These are phyloP conservation scores for Fusarium sp. DNA, from an alignment of 2,329 filamentous ascomycete species.

Conservation along the genomic window DNA sequence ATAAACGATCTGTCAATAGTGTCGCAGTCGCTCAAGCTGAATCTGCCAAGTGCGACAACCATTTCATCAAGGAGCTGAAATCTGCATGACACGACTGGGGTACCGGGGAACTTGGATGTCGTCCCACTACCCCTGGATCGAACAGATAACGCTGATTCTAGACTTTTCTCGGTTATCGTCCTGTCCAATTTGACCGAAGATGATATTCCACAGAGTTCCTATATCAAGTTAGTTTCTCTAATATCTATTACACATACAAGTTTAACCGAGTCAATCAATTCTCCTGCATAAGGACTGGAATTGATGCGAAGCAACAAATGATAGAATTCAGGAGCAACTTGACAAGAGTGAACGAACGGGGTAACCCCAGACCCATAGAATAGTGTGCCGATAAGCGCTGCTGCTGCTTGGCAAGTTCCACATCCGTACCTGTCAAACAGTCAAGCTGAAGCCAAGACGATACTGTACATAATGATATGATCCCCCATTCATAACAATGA, in stretches of 20 bases:
- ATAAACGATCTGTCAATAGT: background rate
- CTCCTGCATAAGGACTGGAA: background rate
- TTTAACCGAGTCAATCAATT: too few species aligned
- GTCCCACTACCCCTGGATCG: constrained; percentile 1
- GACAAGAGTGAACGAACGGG: background rate
- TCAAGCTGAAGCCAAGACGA: background rate
- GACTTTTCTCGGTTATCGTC: background rate
- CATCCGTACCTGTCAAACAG: background rate
- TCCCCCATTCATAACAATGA: background rate
- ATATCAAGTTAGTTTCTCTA: background rate
- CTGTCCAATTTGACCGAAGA: background rate
- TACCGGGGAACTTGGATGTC: background rate
- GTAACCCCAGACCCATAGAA: background rate
- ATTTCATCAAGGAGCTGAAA: background rate
- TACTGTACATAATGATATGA: too few species aligned
- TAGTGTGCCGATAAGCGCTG: background rate
- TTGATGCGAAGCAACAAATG: background rate
- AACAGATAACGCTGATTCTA: background rate
- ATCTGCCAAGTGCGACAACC: background rate
- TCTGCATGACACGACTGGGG: background rate
- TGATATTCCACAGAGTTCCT: background rate
- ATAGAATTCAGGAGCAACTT: background rate
- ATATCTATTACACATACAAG: too few species aligned
- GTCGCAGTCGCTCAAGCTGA: background rate
- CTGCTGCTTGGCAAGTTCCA: background rate